phyloP scores from a whole-genome alignment of 805 yeast species.

The Metschnikowia drakensbergensis region DNA sequence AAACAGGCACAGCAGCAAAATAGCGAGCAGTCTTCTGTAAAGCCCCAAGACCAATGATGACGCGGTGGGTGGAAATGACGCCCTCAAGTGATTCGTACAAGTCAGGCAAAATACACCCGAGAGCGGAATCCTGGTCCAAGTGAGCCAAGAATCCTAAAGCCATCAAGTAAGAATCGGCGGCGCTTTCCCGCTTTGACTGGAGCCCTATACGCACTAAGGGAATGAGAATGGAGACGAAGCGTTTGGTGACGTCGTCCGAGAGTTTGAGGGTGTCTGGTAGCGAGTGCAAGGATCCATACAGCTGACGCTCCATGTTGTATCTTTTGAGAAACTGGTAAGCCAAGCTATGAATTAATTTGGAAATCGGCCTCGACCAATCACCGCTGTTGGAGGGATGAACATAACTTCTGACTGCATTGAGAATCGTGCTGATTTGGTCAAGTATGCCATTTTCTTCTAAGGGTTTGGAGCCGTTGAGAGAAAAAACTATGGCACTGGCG shows the following conservation, averaged over 20 bases:
- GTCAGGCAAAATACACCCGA: slow-evolving; percentile 59
- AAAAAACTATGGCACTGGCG: slow-evolving; percentile 50
- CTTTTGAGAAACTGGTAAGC: slow-evolving; percentile 60
- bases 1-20: slow-evolving; percentile 59
- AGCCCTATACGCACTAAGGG: slow-evolving; percentile 64
- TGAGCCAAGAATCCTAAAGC: slow-evolving; percentile 62
- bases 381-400: slow-evolving; percentile 94
- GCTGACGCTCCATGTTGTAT: slow-evolving; percentile 44
- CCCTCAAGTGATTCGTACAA: slow-evolving; percentile 72
- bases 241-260: slow-evolving; percentile 28
- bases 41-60: slow-evolving; percentile 65
- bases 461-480: slow-evolving; percentile 51
- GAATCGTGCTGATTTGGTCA: slow-evolving; percentile 48
- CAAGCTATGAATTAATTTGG: slow-evolving; percentile 60
- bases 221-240: slow-evolving; percentile 50
- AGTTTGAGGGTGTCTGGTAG: slow-evolving; percentile 33
- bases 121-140: slow-evolving; percentile 51
- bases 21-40: slow-evolving; percentile 63
- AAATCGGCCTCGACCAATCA: slow-evolving; percentile 72
- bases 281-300: slow-evolving; percentile 23
- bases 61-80: slow-evolving; percentile 74
- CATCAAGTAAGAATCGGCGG: slow-evolving; percentile 54
- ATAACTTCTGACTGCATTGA: slow-evolving; percentile 74
- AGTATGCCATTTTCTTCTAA: slow-evolving; percentile 44
- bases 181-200: slow-evolving; percentile 65